These are phyloP conservation scores for Gymnopilus dilepis DNA, from an alignment of 768 basidiomycete genomes.

Conservation along the genomic window DNA sequence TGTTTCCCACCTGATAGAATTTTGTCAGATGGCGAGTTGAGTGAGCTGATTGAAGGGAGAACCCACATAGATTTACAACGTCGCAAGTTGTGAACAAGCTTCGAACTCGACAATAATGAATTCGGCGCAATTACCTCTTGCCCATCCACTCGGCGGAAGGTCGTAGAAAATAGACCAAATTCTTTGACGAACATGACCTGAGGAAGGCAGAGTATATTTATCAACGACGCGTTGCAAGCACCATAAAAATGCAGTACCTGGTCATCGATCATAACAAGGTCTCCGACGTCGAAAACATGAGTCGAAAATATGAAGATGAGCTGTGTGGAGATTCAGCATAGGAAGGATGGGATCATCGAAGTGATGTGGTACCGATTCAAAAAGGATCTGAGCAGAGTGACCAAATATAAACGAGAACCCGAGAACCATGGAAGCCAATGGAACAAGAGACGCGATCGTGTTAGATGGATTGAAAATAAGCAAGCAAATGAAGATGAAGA, in stretches of 20 bases:
- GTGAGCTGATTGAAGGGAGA: not conserved
- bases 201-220: not conserved
- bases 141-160: conserved; percentile 80
- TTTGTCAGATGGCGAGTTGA: not conserved
- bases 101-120: conserved; percentile 68
- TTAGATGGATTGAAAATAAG: conserved; percentile 75
- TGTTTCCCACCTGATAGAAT: conserved; percentile 60
- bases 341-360: not conserved
- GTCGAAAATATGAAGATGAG: conserved; percentile 87
- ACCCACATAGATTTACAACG: conserved; percentile 76
- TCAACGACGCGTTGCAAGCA: conserved; percentile 6
- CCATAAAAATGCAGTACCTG: conserved; percentile 41
- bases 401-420: conserved; percentile 89
- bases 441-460: conserved; percentile 75
- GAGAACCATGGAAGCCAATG: conserved; percentile 78
- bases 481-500: conserved; percentile 70
- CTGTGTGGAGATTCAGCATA: conserved; percentile 35
- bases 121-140: conserved; percentile 84
- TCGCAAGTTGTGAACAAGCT: conserved; percentile 79
- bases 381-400: conserved; percentile 77
- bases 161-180: conserved; percentile 81
- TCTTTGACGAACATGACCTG: conserved; percentile 65
- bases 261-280: conserved; percentile 82
- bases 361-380: conserved; percentile 63
- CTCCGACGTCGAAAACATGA: conserved; percentile 86